phyloP scores from a whole-genome alignment of 192 early-diverging fungal species.

The Coemansia aciculifera region DNA sequence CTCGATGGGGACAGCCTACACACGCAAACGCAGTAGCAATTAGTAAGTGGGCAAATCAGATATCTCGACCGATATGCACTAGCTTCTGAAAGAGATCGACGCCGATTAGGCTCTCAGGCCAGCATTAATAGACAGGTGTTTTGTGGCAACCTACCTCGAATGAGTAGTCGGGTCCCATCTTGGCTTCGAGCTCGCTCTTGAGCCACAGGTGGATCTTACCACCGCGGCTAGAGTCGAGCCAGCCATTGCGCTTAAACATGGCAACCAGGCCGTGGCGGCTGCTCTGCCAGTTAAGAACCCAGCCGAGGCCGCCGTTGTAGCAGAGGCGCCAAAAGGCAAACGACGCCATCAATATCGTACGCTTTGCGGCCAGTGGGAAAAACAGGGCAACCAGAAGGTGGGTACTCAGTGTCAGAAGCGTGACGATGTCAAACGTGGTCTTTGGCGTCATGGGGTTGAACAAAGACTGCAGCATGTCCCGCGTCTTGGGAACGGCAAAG shows the following conservation, averaged over 20 bases:
- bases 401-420: slow-evolving; percentile 63
- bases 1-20: slow-evolving; percentile 77
- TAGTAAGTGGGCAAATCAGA: background rate
- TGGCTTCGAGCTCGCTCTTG: slow-evolving; percentile 66
- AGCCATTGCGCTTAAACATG: slow-evolving; percentile 66
- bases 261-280: slow-evolving; percentile 70
- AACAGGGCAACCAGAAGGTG: slow-evolving; percentile 69
- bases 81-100: slow-evolving; percentile 23
- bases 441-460: slow-evolving; percentile 70
- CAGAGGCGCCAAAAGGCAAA: slow-evolving; percentile 86
- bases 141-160: slow-evolving; percentile 60
- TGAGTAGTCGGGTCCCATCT: slow-evolving; percentile 78
- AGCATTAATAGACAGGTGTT: background rate
- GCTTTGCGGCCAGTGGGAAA: slow-evolving; percentile 58
- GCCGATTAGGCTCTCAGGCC: background rate
- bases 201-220: slow-evolving; percentile 61
- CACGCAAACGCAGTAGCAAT: background rate
- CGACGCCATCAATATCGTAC: slow-evolving; percentile 65
- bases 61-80: slow-evolving; percentile 1
- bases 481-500: slow-evolving; percentile 68
- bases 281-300: slow-evolving; percentile 79
- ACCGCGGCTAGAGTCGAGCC: slow-evolving; percentile 63
- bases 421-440: slow-evolving; percentile 73
- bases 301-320: slow-evolving; percentile 88
- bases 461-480: slow-evolving; percentile 74